A percentile compares a stretch with the other conserved stretches of the same genome.
These are phyloP conservation scores for Rhizophagus prolifer DNA, from an alignment of 192 early-diverging fungal genomes.

Conservation along the genomic window DNA sequence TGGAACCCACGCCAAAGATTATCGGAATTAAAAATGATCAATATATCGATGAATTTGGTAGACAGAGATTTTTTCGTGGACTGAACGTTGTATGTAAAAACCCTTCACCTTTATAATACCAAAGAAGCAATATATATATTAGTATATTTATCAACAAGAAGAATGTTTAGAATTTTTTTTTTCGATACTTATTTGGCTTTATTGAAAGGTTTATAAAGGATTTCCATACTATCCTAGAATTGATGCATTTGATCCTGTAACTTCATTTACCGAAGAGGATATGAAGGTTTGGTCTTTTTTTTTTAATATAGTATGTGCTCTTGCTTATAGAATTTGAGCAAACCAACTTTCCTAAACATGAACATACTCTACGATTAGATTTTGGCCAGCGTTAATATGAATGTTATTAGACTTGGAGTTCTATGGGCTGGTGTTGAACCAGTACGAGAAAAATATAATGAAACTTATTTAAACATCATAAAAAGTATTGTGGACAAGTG, in stretches of 20 bases:
- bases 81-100: constrained; percentile 46
- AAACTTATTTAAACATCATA: constrained; percentile 55
- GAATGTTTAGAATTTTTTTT: background rate
- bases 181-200: background rate
- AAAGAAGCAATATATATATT: too few relatives aligned
- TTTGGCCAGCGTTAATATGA: constrained; percentile 26
- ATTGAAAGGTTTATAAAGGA: constrained; percentile 42
- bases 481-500: constrained; percentile 48
- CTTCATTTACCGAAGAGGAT: constrained; percentile 48
- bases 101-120: background rate
- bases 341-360: background rate
- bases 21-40: constrained; percentile 8
- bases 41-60: constrained; percentile 49
- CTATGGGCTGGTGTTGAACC: constrained; percentile 70
- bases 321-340: constrained; percentile 39
- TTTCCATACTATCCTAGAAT: constrained; percentile 48
- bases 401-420: constrained; percentile 43
- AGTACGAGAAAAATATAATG: constrained; percentile 53
- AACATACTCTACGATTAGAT: constrained; percentile 5
- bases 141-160: too few relatives aligned
- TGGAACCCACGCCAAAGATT: background rate
- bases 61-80: constrained; percentile 56
- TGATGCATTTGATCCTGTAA: constrained; percentile 42
- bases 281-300: constrained; percentile 28
- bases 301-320: constrained; percentile 32